phyloP scores from a whole-genome alignment of 345 rosid genomes.

The Arabis alpina region DNA sequence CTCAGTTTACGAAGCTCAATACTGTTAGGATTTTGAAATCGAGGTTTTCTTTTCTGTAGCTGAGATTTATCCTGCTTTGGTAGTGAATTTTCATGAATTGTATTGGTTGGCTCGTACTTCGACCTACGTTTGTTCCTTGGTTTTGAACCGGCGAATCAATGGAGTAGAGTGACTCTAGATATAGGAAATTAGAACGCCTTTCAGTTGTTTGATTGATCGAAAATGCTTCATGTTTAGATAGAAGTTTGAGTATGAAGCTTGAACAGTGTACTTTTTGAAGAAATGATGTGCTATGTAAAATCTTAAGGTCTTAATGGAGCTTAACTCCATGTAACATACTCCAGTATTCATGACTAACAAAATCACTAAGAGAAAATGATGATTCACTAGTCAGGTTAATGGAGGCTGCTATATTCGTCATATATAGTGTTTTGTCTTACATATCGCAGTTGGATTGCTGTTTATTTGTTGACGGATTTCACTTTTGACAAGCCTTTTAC shows the following conservation, averaged over 20 bases:
- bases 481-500: background rate
- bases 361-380: no score
- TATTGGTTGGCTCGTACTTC: background rate
- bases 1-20: background rate
- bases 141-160: slow-evolving; percentile 17
- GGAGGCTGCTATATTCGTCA: background rate
- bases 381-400: no score
- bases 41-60: slow-evolving; percentile 19
- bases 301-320: no score
- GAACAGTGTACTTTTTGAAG: slow-evolving; percentile 6
- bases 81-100: slow-evolving; percentile 14
- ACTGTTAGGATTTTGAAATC: slow-evolving; percentile 8
- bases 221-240: slow-evolving; percentile 20
- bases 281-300: background rate
- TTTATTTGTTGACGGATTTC: slow-evolving; percentile 1
- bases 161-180: slow-evolving; percentile 10
- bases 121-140: background rate
- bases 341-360: no score
- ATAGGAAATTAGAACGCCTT: background rate
- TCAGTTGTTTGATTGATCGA: background rate
- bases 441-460: slow-evolving; percentile 2
- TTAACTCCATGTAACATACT: no score
- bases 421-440: slow-evolving; percentile 7
- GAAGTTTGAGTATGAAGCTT: slow-evolving; percentile 25
- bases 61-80: background rate